Base-by-base conservation (phyloP, 768 basidiomycete species). In the Mycena galopus region DNA sequence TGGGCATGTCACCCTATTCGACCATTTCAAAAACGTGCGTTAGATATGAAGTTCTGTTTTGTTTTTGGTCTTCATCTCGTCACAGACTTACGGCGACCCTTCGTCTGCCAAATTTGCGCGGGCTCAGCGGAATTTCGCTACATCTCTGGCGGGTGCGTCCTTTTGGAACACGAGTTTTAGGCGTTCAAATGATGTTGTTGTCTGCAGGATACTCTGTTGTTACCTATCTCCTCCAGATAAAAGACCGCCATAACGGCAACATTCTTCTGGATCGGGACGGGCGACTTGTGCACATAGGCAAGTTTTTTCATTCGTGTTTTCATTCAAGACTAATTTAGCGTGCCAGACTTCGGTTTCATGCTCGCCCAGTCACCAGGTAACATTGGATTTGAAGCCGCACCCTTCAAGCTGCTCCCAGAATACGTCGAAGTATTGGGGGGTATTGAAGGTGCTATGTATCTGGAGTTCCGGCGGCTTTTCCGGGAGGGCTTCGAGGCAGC, bases 191-290 rank as follows among this genome's bases (percentile, higher is more conserved):
- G 25, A 60, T 60, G 76, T 16, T 32, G 65, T 30, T 47, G 66
- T 64, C 63, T 39, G 35, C 77, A 92, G 96, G 96, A 14, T 99
- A 98, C 81, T 98, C 97, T 2, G 85, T 99, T 59, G 92, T 98
- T 44, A 97, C 96, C n/a, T 98, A 94, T 82, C 90, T 99, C 10
- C 89, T 99, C 5, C 98, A 99, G 83, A 93, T 99, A 82, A 99
- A 99, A 82, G 98, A 99, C 81, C 91, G 98, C 16, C 98, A 99
- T 79, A 99, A 99, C 78, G 98, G 98, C 33, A 99, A 99, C 79
- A 99, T 99, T 65, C 89, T 99, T 7, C 85, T 99, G 57, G 98
- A 99, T 83, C 91, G 95, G 64, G 96, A 98, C 37, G 98, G 98
- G 0, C 97, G 97, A 76, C 86, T 98, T 27, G 93, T 98, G 59